Percentiles rank a stretch among this genome's conserved stretches.
Conservation (phyloP, 176 grass and related monocot genomes). For the Oryza rufipogon region DNA sequence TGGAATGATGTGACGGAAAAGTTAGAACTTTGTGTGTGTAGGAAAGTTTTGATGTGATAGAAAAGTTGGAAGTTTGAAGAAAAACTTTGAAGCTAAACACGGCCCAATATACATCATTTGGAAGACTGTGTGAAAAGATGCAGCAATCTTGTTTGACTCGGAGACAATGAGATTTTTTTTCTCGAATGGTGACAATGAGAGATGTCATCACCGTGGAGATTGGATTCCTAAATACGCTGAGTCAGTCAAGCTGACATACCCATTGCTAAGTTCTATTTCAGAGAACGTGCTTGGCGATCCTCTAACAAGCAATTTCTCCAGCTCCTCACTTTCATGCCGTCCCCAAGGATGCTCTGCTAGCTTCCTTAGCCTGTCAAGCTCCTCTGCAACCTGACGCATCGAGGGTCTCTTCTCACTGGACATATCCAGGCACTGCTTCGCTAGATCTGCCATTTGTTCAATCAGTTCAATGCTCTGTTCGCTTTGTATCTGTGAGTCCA, state of each 20-base stretch:
- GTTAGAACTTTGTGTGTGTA: no score
- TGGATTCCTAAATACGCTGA: neutral
- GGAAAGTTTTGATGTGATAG: no score
- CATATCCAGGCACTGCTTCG: constrained; percentile 57
- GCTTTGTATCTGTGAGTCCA: constrained; percentile 48
- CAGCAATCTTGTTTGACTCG: no score
- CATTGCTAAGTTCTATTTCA: neutral
- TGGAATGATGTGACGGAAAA: no score
- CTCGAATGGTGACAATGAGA: neutral
- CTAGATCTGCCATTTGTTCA: constrained; percentile 45
- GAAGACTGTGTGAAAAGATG: no score
- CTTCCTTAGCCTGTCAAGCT: constrained; percentile 45
- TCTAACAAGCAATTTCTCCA: constrained; percentile 28
- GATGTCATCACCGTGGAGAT: neutral
- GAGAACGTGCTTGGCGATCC: constrained; percentile 19
- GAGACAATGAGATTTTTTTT: neutral
- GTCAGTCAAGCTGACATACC: neutral
- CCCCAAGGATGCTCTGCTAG: constrained; percentile 37
- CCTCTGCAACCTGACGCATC: constrained; percentile 57
- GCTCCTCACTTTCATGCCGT: constrained; percentile 23
- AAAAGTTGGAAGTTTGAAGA: no score
- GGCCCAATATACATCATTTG: no score
- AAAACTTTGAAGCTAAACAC: no score
- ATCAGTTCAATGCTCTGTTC: constrained; percentile 46
- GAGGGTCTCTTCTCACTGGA: constrained; percentile 45